These are phyloP conservation scores for Niebla homalea DNA, from an alignment of 495 filamentous ascomycete species.

Conservation along the genomic window DNA sequence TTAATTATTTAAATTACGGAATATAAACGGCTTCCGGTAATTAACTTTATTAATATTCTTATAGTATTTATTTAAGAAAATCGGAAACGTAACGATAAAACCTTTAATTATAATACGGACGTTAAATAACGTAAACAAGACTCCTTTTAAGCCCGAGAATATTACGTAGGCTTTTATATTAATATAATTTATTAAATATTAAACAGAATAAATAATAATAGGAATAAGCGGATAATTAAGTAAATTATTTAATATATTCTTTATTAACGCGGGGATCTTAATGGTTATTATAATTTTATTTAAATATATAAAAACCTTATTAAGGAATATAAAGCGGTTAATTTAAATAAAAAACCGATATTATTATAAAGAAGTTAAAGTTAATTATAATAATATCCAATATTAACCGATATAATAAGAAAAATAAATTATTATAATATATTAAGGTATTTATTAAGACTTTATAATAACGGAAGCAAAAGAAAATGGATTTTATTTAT, in stretches of 20 bases:
- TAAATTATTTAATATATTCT: not conserved
- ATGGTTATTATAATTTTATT: conserved; percentile 2
- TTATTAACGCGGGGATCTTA: not conserved
- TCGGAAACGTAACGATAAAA: no score
- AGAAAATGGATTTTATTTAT: not conserved
- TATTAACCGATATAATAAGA: not conserved
- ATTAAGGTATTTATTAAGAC: not conserved
- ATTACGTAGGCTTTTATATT: no score
- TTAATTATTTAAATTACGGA: no score
- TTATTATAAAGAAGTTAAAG: not conserved
- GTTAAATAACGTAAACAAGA: no score
- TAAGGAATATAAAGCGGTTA: not conserved
- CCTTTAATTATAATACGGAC: no score
- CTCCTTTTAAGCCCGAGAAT: no score
- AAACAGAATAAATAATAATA: not conserved
- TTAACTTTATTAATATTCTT: no score
- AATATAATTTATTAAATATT: no score
- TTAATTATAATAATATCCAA: not conserved
- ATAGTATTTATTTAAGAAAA: no score
- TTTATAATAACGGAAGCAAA: not conserved
- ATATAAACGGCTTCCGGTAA: no score
- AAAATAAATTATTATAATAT: conserved; percentile 2
- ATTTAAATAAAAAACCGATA: not conserved
- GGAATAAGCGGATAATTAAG: not conserved
- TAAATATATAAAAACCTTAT: not conserved